Evolutionary conservation across 805 yeast species (phyloP).

Genomic region (Scheffersomyces spartinae): DNA sequence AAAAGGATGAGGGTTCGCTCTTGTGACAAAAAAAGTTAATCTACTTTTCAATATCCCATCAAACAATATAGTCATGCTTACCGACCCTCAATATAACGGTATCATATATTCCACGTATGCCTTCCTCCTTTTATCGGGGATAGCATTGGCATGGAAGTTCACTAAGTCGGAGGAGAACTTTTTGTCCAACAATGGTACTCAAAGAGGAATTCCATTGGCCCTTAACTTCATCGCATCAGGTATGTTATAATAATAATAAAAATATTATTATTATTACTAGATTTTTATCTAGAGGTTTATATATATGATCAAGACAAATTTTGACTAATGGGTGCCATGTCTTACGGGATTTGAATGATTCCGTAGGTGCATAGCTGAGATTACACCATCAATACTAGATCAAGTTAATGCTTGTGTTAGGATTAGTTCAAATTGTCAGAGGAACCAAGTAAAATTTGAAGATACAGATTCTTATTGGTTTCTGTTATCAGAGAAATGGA

Average conservation of each 20-base stretch:
- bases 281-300: no score
- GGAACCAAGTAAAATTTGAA: no score
- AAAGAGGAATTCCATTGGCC: conserved; percentile 69
- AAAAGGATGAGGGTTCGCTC: no score
- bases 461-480: no score
- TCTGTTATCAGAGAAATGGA: no score
- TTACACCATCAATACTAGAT: conserved; percentile 67
- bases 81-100: no score
- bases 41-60: no score
- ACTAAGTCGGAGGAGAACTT: conserved; percentile 43
- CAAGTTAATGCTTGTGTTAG: conserved; percentile 82
- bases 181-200: conserved; percentile 71
- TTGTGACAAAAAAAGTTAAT: no score
- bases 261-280: no score
- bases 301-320: conserved; percentile 1
- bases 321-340: conserved; percentile 35
- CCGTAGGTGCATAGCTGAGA: conserved; percentile 60
- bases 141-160: conserved; percentile 43
- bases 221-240: conserved; percentile 88
- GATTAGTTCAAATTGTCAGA: no score
- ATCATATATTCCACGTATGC: conserved; percentile 30
- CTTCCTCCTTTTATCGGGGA: conserved; percentile 27
- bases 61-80: no score
- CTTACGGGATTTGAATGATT: conserved; percentile 10
- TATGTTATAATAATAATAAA: no score